A percentile compares a stretch with the other conserved stretches of the same genome.
Evolutionary conservation across 202 grass and related monocot species (phyloP).

Genomic region (Schoenoplectus tabernaemontani): DNA sequence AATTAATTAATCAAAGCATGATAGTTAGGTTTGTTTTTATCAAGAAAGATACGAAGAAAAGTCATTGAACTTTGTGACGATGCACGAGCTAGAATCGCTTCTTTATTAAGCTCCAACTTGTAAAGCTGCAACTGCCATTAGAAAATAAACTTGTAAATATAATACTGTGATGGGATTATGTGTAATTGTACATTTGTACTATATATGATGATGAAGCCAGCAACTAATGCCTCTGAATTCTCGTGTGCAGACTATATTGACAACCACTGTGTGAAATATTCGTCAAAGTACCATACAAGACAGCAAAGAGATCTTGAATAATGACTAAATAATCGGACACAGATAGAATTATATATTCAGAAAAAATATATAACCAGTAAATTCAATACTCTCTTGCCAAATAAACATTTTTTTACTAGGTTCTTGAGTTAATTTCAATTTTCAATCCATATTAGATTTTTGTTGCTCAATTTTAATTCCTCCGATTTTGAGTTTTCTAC

Average conservation of each 20-base stretch:
- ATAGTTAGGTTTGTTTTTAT: slow-evolving; percentile 13
- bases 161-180: neutral
- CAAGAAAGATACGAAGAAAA: slow-evolving; percentile 17
- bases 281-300: neutral
- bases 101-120: slow-evolving; percentile 1
- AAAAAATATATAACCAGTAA: neutral
- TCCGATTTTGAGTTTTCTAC: too few species aligned
- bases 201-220: neutral
- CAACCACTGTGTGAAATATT: neutral
- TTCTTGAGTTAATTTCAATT: too few species aligned
- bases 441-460: too few species aligned
- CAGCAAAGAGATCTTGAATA: neutral
- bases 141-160: neutral
- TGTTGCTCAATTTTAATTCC: too few species aligned
- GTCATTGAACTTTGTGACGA: slow-evolving; percentile 1
- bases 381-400: neutral
- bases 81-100: slow-evolving; percentile 5
- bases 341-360: too few species aligned
- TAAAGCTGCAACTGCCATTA: neutral
- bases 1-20: slow-evolving; percentile 8
- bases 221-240: neutral
- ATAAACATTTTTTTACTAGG: too few species aligned
- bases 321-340: too few species aligned
- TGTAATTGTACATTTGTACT: neutral
- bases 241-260: neutral